Percentiles rank a stretch among this genome's conserved stretches.
These are phyloP conservation scores for Olyra latifolia DNA, from an alignment of 176 grass and related monocot species.

Conservation along the genomic window DNA sequence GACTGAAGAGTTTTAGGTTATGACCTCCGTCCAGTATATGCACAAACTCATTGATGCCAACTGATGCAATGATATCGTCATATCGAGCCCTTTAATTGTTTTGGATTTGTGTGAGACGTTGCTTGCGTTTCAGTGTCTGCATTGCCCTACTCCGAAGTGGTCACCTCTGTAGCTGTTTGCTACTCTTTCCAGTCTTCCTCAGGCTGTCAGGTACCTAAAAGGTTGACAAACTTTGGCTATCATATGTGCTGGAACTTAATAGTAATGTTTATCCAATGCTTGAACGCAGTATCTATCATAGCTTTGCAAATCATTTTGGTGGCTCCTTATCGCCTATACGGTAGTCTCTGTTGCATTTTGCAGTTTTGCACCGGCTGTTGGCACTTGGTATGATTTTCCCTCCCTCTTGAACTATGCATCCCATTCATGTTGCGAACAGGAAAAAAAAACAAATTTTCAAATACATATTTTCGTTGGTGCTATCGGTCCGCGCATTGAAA, in stretches of 20 bases:
- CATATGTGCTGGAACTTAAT: not conserved
- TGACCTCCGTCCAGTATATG: not conserved
- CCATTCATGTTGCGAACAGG: not conserved
- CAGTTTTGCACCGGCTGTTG: too few species aligned
- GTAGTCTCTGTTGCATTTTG: not conserved
- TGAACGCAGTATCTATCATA: not conserved
- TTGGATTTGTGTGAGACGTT: too few species aligned
- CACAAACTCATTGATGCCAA: not conserved
- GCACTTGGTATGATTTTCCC: not conserved
- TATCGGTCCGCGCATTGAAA: too few species aligned
- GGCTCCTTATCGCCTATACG: not conserved
- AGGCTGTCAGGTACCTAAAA: constrained; percentile 17
- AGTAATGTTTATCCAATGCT: not conserved
- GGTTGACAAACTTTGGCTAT: not conserved
- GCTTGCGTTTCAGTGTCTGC: too few species aligned
- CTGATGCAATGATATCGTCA: not conserved
- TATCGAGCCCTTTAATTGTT: not conserved
- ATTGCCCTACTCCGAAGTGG: too few species aligned
- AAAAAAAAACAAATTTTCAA: too few species aligned
- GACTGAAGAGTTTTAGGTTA: constrained; percentile 3
- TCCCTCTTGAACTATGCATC: not conserved
- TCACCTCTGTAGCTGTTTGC: not conserved
- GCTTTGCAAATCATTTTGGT: not conserved
- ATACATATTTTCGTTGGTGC: not conserved
- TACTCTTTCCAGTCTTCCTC: not conserved